Percentiles rank a stretch among this genome's conserved stretches.
phyloP scores from a whole-genome alignment of 192 early-diverging fungal genomes.

The Linnemannia elongata region DNA sequence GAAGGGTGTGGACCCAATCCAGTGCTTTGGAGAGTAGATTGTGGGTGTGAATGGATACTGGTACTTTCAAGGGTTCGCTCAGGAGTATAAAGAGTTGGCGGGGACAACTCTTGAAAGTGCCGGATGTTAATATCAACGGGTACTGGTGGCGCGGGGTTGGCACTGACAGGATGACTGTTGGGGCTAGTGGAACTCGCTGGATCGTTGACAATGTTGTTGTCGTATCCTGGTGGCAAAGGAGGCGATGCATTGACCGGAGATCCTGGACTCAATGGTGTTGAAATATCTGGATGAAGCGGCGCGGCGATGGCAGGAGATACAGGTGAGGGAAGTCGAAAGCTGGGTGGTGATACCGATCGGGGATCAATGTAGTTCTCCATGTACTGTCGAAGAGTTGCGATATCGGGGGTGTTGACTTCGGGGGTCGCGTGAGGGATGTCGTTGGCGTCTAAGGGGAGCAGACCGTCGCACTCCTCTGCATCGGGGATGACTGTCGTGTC shows the following conservation, averaged over 20 bases:
- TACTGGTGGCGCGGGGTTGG: slow-evolving; percentile 2
- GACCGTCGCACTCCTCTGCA: slow-evolving; percentile 16
- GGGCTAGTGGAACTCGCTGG: background rate
- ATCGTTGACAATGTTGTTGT: background rate
- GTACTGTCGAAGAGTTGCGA: background rate
- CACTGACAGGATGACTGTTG: background rate
- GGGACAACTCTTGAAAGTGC: background rate
- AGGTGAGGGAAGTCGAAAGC: slow-evolving; percentile 17
- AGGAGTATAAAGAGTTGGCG: background rate
- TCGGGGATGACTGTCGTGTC: slow-evolving; percentile 30
- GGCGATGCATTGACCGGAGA: background rate
- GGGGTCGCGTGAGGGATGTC: slow-evolving; percentile 16
- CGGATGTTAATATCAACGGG: background rate
- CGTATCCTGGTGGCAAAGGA: background rate
- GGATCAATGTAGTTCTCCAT: slow-evolving; percentile 2
- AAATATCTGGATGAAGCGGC: slow-evolving; percentile 16
- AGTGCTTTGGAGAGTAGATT: background rate
- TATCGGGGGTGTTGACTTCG: slow-evolving; percentile 27
- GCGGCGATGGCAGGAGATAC: background rate
- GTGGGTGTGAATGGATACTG: background rate
- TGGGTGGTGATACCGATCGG: slow-evolving; percentile 1
- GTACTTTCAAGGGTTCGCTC: slow-evolving; percentile 1
- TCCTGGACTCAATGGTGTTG: slow-evolving; percentile 1
- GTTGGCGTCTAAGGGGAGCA: slow-evolving; percentile 13
- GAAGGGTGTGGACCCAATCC: background rate